Evolutionary conservation across 2,329 filamentous ascomycete species (phyloP), one percentile per base, ranked within the genome.

Genomic region (Aureobasidium namibiae): DNA sequence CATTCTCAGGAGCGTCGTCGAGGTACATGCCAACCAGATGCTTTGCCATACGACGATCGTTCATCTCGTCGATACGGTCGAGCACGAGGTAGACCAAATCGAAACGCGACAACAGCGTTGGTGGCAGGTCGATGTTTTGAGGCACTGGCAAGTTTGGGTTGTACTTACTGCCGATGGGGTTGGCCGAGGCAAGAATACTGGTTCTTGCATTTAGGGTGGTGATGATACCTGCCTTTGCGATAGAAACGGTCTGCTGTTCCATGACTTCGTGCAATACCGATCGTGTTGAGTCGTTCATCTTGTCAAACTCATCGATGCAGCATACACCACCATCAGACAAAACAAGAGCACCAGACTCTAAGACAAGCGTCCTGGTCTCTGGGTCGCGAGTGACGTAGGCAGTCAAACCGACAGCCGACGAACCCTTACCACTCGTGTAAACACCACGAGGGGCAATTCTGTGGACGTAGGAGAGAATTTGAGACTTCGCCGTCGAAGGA

Each of bases 141-240:
- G 94, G 94, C 14, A 99, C 94, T 0, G 94, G 92, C 24, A 99
- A 77, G 68, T 96, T 92, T 2, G 90, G 89, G 73, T 99, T 97
- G 77, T 99, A 99, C 70, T 95, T 92, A 76, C 90, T 96, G 67
- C 94, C 94, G 65, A 99, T 97, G 1, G 94, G 94, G 71, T 99
- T 99, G 73, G 94, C 94, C 11, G 92, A 97, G 16, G 94, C 94
- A 31, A 99, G 83, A 69, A 99, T 96, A 0, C 91, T 95, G 21
- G 94, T 97, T 63, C 94, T 87, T 23, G 94, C 94, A 72, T 99
- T 99, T 61, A 99, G 83, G 0, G 92, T 96, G 1, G 94, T 99
- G 64, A 92, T 96, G 70, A 97, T 97, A 65, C 92, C 92, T 1
- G 92, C 92, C 78, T 91, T 92, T 69, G 87, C 90, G 69, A 91